These are phyloP conservation scores for Berkeleyomyces basicola DNA, from an alignment of 2,329 filamentous ascomycete species.

Conservation along the genomic window DNA sequence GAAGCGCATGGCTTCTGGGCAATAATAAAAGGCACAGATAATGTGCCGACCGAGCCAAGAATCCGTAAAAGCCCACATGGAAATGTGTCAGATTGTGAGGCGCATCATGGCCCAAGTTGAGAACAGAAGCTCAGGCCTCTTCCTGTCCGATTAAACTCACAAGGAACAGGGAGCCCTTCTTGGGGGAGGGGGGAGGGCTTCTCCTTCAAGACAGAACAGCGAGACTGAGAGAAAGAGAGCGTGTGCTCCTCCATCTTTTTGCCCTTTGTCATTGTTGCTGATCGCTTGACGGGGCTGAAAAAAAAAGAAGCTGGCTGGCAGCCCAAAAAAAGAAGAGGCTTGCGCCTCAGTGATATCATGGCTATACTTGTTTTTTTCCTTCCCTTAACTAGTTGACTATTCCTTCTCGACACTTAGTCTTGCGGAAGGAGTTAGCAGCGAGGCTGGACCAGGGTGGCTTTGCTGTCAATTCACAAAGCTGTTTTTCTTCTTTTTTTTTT, in stretches of 20 bases:
- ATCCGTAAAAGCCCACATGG: neutral
- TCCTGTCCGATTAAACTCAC: neutral
- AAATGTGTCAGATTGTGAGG: neutral
- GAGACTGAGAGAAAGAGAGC: no score
- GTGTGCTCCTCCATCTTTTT: no score
- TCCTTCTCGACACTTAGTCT: neutral
- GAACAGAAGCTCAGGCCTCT: neutral
- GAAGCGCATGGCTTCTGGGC: no score
- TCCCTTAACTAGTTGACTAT: neutral
- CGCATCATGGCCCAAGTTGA: neutral
- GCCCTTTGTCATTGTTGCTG: neutral
- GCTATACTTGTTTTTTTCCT: neutral
- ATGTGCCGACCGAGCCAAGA: no score
- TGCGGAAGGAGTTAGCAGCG: neutral
- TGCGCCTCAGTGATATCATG: constrained; percentile 1
- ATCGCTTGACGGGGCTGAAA: neutral
- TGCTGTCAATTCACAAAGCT: neutral
- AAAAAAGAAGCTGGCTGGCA: neutral
- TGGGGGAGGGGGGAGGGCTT: no score
- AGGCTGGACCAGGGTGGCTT: neutral
- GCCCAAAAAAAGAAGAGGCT: neutral
- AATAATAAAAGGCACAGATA: no score
- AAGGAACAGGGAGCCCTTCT: neutral
- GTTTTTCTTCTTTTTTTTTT: neutral
- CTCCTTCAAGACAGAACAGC: neutral